Base-by-base conservation (phyloP, 78 protist species). In the Blattamonas nauphoetae region DNA sequence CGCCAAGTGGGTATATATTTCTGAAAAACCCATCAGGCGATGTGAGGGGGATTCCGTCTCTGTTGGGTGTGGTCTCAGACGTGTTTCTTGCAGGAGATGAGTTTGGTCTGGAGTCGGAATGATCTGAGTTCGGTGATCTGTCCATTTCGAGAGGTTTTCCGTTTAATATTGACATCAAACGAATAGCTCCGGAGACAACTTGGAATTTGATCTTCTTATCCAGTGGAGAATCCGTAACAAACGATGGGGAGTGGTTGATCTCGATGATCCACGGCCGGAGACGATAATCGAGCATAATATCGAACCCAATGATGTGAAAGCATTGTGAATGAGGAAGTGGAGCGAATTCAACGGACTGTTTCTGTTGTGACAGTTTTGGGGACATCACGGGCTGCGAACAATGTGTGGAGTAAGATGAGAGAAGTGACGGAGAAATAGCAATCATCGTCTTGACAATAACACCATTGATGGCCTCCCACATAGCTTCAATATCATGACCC, bases 181-280 rank as follows among this genome's bases (percentile, higher is more conserved):
- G 71, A 21, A 79, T n/a, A 6, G 83, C 83, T 11, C 45, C 33
- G 83, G 45, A 33, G 83, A 79, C 41, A 6, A 79, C 43, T 11
- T 38, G 83, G 32, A 33, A 6, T 11, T 79, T 79, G 41, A 79
- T 79, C 43, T 21, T 6, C 43, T 21, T 5, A 21, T 79, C 83
- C 42, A 79, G 83, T 5, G 6, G 43, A 4, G 83, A 6, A 11
- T 79, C 83, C 42, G 42, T 32, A 4, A 79, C 43, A 6, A 79
- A 21, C 41, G 83, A 79, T 21, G 83, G 83, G 4, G 83, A 79
- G 41, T 79, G 83, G 83, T 79, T 79, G 83, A 79, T 79, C 41
- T 79, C 43, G 41, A 79, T 5, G 41, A 79, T 79, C 83, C 83
- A 79, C 83, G 83, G 83, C 42, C 83, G 83, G 45, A 79, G 83